Evolutionary conservation across 2,329 filamentous ascomycete genomes (phyloP).

Genomic region (Aspergillus pseudotamarii): DNA sequence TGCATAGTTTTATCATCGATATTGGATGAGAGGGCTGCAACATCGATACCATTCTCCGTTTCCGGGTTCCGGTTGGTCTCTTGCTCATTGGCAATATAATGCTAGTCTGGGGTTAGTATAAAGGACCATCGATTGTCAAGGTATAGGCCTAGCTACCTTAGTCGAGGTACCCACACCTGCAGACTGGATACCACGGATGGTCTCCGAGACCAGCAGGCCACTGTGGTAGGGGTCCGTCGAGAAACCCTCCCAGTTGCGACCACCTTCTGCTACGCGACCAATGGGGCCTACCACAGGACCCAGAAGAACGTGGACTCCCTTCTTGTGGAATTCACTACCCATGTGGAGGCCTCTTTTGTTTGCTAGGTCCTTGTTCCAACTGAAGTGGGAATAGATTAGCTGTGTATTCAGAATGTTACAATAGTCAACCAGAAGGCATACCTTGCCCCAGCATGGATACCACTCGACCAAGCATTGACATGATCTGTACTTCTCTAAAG

Average conservation of each 20-base stretch:
- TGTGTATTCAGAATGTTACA: not conserved
- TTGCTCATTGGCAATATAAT: slow-evolving; percentile 65
- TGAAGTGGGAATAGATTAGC: not conserved
- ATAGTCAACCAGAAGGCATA: slow-evolving; percentile 10
- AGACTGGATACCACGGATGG: slow-evolving; percentile 50
- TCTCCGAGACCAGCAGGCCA: slow-evolving; percentile 46
- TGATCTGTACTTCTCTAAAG: slow-evolving; percentile 33
- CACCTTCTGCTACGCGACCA: slow-evolving; percentile 35
- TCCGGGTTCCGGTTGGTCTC: slow-evolving; percentile 42
- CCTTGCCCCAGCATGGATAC: slow-evolving; percentile 30
- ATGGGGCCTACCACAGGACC: slow-evolving; percentile 47
- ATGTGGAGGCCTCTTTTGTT: slow-evolving; percentile 34
- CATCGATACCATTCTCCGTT: slow-evolving; percentile 6
- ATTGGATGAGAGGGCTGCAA: slow-evolving; percentile 59
- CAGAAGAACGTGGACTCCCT: slow-evolving; percentile 48
- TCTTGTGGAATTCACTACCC: slow-evolving; percentile 43
- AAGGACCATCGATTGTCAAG: not conserved
- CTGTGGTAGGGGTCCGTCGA: slow-evolving; percentile 52
- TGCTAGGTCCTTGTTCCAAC: slow-evolving; percentile 42
- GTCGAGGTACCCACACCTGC: slow-evolving; percentile 46
- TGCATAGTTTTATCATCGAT: slow-evolving; percentile 68
- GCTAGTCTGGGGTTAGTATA: slow-evolving; percentile 37
- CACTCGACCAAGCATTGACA: slow-evolving; percentile 29
- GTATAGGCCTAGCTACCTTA: slow-evolving; percentile 18
- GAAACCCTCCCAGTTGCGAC: slow-evolving; percentile 55